phyloP scores from a whole-genome alignment of 306 rosid genomes.

The Oemleria cerasiformis region DNA sequence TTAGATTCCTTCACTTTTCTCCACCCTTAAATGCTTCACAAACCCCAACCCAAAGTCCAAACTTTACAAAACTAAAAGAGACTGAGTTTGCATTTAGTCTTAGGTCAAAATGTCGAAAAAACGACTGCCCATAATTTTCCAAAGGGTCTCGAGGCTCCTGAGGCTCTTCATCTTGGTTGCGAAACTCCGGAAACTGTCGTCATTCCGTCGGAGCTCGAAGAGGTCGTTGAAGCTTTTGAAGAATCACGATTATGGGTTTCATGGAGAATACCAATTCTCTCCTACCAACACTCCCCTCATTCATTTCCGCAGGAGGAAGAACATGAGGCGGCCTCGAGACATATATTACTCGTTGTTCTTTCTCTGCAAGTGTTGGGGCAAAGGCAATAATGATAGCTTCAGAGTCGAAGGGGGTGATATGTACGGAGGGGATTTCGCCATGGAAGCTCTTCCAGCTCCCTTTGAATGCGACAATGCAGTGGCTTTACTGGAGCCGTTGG shows the following conservation, averaged over 20 bases:
- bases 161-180: constrained; percentile 34
- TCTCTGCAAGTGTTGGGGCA: constrained; percentile 41
- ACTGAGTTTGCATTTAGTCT: background rate
- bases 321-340: constrained; percentile 13
- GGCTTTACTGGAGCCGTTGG: constrained; percentile 33
- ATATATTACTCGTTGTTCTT: constrained; percentile 39
- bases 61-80: constrained; percentile 14
- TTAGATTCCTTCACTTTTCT: constrained; percentile 33
- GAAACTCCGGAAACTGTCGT: constrained; percentile 43
- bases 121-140: constrained; percentile 28
- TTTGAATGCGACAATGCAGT: constrained; percentile 10
- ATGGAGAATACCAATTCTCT: constrained; percentile 42
- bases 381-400: background rate
- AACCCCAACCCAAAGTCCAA: constrained; percentile 11
- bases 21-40: constrained; percentile 24
- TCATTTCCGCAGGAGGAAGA: constrained; percentile 21
- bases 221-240: constrained; percentile 37
- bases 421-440: constrained; percentile 20
- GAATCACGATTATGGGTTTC: constrained; percentile 37
- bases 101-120: constrained; percentile 42
- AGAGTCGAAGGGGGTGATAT: constrained; percentile 23
- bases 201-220: constrained; percentile 24
- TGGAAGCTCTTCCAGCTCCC: constrained; percentile 26
- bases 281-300: constrained; percentile 54
- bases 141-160: constrained; percentile 37